phyloP scores from a whole-genome alignment of 129 eudicot genomes.

The Arctium lappa region DNA sequence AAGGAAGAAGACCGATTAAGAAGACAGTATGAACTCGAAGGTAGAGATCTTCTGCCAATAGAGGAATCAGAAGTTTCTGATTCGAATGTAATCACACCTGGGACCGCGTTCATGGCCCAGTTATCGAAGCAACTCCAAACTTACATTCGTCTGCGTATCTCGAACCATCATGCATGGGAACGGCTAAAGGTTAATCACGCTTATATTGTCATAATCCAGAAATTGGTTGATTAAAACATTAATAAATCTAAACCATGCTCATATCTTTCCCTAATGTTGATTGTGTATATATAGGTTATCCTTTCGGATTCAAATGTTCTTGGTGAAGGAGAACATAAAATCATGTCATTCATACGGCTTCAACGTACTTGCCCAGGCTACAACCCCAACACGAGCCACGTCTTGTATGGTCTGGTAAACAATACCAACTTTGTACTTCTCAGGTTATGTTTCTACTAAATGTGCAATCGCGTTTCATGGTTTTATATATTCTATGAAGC shows the following conservation, averaged over 20 bases:
- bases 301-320: slow-evolving; percentile 56
- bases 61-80: slow-evolving; percentile 38
- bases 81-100: slow-evolving; percentile 65
- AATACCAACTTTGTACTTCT: not conserved
- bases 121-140: slow-evolving; percentile 36
- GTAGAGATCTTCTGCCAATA: slow-evolving; percentile 37
- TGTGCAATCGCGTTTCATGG: not conserved
- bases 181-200: slow-evolving; percentile 25
- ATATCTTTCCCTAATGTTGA: not conserved
- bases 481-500: not conserved
- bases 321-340: slow-evolving; percentile 76
- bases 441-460: not conserved
- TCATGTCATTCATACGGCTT: slow-evolving; percentile 50
- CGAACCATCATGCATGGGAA: slow-evolving; percentile 38
- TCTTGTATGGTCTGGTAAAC: slow-evolving; percentile 68
- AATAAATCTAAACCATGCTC: not conserved
- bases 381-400: slow-evolving; percentile 54
- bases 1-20: slow-evolving; percentile 40
- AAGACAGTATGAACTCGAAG: slow-evolving; percentile 31
- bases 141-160: slow-evolving; percentile 34
- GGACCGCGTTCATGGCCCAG: slow-evolving; percentile 48
- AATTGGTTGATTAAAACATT: not conserved
- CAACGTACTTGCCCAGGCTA: slow-evolving; percentile 42
- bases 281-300: slow-evolving; percentile 37
- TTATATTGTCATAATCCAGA: not conserved